These are phyloP conservation scores for Durotheca rogersii DNA, from an alignment of 495 filamentous ascomycete genomes.

Conservation along the genomic window DNA sequence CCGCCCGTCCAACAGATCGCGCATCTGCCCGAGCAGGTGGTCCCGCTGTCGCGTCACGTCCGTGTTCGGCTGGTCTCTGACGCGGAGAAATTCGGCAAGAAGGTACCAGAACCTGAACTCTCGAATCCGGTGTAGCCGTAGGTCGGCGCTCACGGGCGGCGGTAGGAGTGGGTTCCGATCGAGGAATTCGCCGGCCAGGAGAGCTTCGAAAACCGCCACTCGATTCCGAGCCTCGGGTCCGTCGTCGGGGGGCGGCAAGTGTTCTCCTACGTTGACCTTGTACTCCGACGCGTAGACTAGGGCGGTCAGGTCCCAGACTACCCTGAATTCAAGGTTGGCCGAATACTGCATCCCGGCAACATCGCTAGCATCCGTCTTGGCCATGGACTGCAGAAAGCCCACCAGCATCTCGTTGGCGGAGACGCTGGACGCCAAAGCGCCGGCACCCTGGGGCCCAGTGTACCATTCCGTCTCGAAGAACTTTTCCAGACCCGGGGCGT, in stretches of 20 bases:
- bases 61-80: constrained; percentile 53
- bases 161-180: constrained; percentile 57
- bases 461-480: constrained; percentile 90
- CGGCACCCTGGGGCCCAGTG: constrained; percentile 41
- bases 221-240: constrained; percentile 62
- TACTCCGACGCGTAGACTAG: constrained; percentile 42
- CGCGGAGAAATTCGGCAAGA: constrained; percentile 68
- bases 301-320: constrained; percentile 67
- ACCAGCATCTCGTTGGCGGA: constrained; percentile 63
- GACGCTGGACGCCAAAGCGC: constrained; percentile 54
- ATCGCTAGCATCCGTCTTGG: constrained; percentile 45
- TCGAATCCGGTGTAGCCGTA: constrained; percentile 55
- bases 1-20: constrained; percentile 68
- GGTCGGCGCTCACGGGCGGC: constrained; percentile 41
- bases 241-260: constrained; percentile 47
- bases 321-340: constrained; percentile 64
- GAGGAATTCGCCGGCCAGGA: constrained; percentile 68
- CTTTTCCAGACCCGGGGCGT: constrained; percentile 71
- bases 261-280: constrained; percentile 31
- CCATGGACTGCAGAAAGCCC: constrained; percentile 55
- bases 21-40: constrained; percentile 59
- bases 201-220: constrained; percentile 69
- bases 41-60: constrained; percentile 61
- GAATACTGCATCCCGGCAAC: constrained; percentile 62
- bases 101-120: constrained; percentile 80